Base-by-base conservation (phyloP, 2,329 filamentous ascomycete species). In the Paradendryphiella salina region DNA sequence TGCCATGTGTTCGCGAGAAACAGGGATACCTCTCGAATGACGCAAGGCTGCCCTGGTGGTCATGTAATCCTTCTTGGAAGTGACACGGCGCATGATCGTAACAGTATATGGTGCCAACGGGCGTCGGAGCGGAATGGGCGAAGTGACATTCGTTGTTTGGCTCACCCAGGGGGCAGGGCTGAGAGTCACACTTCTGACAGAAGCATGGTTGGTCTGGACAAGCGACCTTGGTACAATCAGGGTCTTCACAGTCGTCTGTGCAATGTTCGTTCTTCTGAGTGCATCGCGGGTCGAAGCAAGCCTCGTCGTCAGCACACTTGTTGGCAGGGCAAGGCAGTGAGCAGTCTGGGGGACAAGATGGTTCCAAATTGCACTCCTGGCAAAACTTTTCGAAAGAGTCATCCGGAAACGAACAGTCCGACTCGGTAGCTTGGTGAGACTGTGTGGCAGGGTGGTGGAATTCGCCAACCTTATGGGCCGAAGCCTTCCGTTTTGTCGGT, bases 211-310 rank as follows among this genome's bases (percentile, higher is more conserved):
- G 50, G 29, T 66, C 61, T 8, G 67, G 64, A 50, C 57, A 70
- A 13, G 68, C 56, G 21, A 56, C 28, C 44, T 73, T 70, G 20
- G 64, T 67, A 46, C 72, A 74, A 18, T 71, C 66, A 6, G 66
- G 66, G 31, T 73, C 69, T 31, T 64, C 59, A 56, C 71, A 73
- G 15, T 63, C 51, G 33, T 72, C 67, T 31, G 58, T 39, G 43
- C 69, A 73, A 18, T 64, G 53, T n/a, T 50, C 49, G 14, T 65
- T 54, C 34, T 53, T 59, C 41, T 66, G 61, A 9, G 60, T 57
- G 46, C 66, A 75, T 44, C 70, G 62, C 21, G 73, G 72, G 49
- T 75, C 71, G 46, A 62, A 72, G 56, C 73, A 74, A 20, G 61
- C 60, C 40, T 71, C 67, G 14, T 67, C 61, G 13, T 59, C 46